Conservation (phyloP, 2,329 filamentous ascomycete genomes). For the Penicillium fuscoglaucum region DNA sequence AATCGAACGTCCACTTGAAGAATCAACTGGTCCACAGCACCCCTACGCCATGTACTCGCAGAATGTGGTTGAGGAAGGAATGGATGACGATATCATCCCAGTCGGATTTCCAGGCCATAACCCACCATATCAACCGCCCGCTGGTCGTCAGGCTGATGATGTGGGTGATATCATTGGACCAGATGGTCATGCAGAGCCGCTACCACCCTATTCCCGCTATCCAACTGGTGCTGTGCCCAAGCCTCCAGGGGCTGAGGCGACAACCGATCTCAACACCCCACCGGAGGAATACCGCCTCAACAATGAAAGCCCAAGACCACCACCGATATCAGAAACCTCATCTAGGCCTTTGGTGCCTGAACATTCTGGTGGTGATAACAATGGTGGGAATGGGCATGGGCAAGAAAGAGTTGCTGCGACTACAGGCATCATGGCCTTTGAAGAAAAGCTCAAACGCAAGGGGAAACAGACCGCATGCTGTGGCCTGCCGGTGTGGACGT, state of each 20-base stretch:
- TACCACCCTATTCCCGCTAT: constrained; percentile 89
- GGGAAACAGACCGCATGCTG: constrained; percentile 48
- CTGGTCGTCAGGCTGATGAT: constrained; percentile 71
- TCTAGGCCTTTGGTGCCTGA: constrained; percentile 30
- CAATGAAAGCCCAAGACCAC: constrained; percentile 20
- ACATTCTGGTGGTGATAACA: constrained; percentile 19
- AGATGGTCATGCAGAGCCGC: constrained; percentile 83
- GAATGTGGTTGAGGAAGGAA: constrained; percentile 64
- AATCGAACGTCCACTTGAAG: constrained; percentile 59
- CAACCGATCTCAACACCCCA: constrained; percentile 44
- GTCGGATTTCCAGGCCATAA: constrained; percentile 73
- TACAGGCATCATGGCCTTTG: constrained; percentile 43
- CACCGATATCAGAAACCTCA: constrained; percentile 35
- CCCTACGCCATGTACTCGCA: constrained; percentile 87
- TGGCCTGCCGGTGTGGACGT: constrained; percentile 54
- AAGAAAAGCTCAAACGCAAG: constrained; percentile 49
- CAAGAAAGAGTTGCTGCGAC: constrained; percentile 26
- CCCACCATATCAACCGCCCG: constrained; percentile 67
- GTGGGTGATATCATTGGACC: constrained; percentile 82
- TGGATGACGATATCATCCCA: constrained; percentile 53
- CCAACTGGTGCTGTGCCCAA: constrained; percentile 71
- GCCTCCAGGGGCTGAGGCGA: constrained; percentile 41
- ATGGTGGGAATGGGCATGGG: constrained; percentile 14
- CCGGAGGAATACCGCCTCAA: constrained; percentile 53
- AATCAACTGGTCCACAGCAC: constrained; percentile 70